phyloP scores from a whole-genome alignment of 192 early-diverging fungal genomes.

The Martensiomyces pterosporus region DNA sequence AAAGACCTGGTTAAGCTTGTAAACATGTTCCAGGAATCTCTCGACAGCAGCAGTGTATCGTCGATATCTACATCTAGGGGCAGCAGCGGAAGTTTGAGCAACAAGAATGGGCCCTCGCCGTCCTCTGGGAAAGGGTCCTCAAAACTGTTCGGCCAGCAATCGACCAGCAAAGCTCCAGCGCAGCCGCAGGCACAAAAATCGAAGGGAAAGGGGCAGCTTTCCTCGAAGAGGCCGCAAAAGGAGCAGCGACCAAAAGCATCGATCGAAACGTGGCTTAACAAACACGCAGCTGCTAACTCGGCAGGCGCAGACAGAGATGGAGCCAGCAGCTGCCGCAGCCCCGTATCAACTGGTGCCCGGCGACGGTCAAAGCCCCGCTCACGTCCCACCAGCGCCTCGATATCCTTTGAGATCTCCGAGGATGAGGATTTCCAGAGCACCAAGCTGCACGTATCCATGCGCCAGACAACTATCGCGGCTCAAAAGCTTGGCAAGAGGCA shows the following conservation, averaged over 20 bases:
- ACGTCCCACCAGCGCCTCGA: slow-evolving; percentile 3
- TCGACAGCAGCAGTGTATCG: slow-evolving; percentile 10
- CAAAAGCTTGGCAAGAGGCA: slow-evolving; percentile 7
- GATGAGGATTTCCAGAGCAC: slow-evolving; percentile 37
- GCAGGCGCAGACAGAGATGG: neutral
- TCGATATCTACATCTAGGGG: too few species aligned
- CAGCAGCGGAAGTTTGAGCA: too few species aligned
- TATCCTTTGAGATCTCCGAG: slow-evolving; percentile 18
- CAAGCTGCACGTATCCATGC: slow-evolving; percentile 8
- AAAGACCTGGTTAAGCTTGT: slow-evolving; percentile 15
- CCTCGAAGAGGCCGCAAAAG: neutral
- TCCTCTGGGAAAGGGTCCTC: too few species aligned
- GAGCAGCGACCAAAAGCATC: neutral
- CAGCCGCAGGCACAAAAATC: too few species aligned
- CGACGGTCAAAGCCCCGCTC: neutral
- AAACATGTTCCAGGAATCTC: slow-evolving; percentile 28
- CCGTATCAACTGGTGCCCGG: neutral
- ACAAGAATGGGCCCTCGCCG: too few species aligned
- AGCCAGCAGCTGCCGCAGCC: too few species aligned
- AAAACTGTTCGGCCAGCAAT: too few species aligned
- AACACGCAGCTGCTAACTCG: neutral
- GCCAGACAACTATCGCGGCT: slow-evolving; percentile 22
- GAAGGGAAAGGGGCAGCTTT: neutral
- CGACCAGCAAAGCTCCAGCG: too few species aligned
- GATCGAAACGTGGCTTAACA: neutral